Conservation (phyloP, 176 grass and related monocot species). For the Microstegium vimineum region DNA sequence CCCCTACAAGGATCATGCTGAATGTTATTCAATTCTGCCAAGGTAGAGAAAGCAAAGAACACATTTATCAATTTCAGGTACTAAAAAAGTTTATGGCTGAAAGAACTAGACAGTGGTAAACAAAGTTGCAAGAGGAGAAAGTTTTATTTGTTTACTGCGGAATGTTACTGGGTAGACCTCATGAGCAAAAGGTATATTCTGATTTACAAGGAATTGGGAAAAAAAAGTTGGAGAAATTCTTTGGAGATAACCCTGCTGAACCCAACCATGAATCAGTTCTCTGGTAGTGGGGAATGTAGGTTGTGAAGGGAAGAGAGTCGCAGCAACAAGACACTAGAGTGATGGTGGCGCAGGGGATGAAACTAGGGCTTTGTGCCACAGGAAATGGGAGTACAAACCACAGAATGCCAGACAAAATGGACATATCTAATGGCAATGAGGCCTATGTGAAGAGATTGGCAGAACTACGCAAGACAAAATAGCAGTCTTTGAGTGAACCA, state of each 20-base stretch:
- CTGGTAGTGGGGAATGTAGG: background rate
- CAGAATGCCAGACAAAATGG: background rate
- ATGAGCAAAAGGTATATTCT: background rate
- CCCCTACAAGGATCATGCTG: background rate
- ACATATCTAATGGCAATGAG: background rate
- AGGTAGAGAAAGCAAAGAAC: background rate
- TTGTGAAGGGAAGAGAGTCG: background rate
- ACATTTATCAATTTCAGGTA: background rate
- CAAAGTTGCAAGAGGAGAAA: background rate
- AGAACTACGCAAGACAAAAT: background rate
- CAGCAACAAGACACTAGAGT: background rate
- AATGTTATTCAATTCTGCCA: background rate
- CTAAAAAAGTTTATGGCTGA: background rate
- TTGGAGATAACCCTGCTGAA: background rate
- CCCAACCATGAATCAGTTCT: background rate
- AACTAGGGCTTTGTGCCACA: background rate
- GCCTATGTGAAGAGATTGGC: background rate
- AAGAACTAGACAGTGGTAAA: background rate
- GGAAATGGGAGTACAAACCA: background rate
- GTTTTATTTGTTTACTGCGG: background rate
- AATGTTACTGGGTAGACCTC: background rate
- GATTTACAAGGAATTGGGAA: background rate
- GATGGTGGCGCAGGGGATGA: background rate
- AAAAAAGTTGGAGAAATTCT: background rate
- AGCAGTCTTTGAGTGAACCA: background rate